phyloP scores from a whole-genome alignment of 108 stramenopile genomes.

The Cyclotella kingstonii region DNA sequence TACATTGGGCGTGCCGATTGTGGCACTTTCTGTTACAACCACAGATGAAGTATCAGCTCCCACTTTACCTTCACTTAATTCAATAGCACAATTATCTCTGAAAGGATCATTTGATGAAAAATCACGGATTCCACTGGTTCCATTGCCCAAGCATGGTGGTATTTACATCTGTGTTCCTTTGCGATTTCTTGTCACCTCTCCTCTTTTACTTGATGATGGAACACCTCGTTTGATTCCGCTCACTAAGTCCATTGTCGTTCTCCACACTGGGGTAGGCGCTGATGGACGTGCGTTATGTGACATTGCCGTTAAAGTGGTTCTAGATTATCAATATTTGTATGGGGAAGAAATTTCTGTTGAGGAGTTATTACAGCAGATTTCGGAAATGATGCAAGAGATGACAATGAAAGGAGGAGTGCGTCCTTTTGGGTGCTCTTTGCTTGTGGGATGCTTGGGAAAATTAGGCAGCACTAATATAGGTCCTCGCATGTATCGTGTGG shows the following conservation, averaged over 20 bases:
- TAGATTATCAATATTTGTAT: slow-evolving; percentile 73
- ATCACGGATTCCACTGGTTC: no score
- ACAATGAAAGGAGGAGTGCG: slow-evolving; percentile 75
- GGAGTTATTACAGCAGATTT: slow-evolving; percentile 63
- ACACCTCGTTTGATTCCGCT: slow-evolving; percentile 63
- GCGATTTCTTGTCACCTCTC: slow-evolving; percentile 42
- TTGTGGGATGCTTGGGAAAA: slow-evolving; percentile 54
- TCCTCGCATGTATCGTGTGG: slow-evolving; percentile 62
- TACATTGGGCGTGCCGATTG: slow-evolving; percentile 63
- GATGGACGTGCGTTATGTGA: slow-evolving; percentile 74
- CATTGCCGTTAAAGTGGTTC: slow-evolving; percentile 59
- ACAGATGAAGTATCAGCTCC: slow-evolving; percentile 3
- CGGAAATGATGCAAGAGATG: slow-evolving; percentile 69
- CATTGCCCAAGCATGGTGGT: slow-evolving; percentile 5
- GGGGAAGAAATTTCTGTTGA: slow-evolving; percentile 61
- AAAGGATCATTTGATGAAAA: no score
- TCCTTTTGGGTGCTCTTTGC: slow-evolving; percentile 71
- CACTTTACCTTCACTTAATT: slow-evolving; percentile 31
- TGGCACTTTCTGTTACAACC: slow-evolving; percentile 43
- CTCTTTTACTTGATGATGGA: slow-evolving; percentile 72
- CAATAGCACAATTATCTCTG: no score
- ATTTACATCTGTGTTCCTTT: slow-evolving; percentile 36
- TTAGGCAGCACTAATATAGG: neutral
- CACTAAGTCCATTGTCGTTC: slow-evolving; percentile 49
- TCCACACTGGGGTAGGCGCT: slow-evolving; percentile 73